Evolutionary conservation across 2,329 filamentous ascomycete genomes (phyloP), one percentile per base, ranked within the genome.

Genomic region (Ophiocordyceps sinensis): DNA sequence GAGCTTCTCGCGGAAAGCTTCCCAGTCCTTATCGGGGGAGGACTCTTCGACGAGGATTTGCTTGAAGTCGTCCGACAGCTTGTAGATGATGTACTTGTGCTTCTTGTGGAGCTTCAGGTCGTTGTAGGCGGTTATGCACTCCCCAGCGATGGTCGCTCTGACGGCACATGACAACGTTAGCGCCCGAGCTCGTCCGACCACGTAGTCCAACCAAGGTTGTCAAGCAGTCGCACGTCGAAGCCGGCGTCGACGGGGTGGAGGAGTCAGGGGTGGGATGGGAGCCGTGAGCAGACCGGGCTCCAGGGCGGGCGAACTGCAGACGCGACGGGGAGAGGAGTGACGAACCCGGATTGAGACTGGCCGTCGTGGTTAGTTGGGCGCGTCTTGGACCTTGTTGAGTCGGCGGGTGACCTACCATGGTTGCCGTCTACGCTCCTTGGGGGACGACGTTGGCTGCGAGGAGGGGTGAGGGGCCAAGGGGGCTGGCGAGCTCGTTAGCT

Each of bases 41-140:
- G 76, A 71, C 61, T 85, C 77, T 65, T 89, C 84, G 53, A 91
- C 77, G 44, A 83, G 79, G 60, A 91, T 86, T 66, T 85, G 65
- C 66, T 81, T 85, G 73, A 79, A 78, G 70, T 87, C 75, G 65
- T 88, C 82, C 50, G 79, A 81, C 60, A 91, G 77, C 74, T 87
- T 86, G 79, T 76, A 89, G 72, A 91, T 78, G 68, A 91, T 82
- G 74, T 76, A 93, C 68, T 86, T 88, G 70, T 77, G 72, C 70
- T 77, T 78, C 67, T 87, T 87, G 65, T 66, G 71, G 53, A 87
- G 78, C 77, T 89, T 89, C 51, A 89, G 75, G 53, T 88, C 80
- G 65, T 88, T 86, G 75, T 81, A 89, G 45, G 68, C 64, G 51
- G 62, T 61, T 60, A 77, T 75, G 74, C 82, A 87, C 45, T 88